Evolutionary conservation across 345 rosid genomes (phyloP).

Genomic region (Fremontodendron californicum): DNA sequence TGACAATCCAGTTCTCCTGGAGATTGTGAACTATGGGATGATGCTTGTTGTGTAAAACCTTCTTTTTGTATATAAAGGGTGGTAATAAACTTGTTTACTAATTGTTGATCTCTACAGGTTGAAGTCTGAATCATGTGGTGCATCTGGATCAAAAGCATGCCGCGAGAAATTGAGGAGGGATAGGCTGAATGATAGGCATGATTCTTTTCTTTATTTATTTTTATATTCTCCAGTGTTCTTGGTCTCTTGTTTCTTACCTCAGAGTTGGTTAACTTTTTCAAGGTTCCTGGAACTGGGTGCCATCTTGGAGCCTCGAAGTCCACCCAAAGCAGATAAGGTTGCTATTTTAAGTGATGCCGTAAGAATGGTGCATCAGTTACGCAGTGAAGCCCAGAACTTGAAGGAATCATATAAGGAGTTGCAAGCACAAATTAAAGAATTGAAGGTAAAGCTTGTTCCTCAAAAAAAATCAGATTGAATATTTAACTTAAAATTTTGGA

Average conservation of each 20-base stretch:
- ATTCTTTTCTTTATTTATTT: neutral
- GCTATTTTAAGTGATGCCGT: conserved; percentile 69
- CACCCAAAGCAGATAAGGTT: conserved; percentile 81
- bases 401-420: no score
- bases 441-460: no score
- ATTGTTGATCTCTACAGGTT: conserved; percentile 26
- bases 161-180: conserved; percentile 92
- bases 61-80: neutral
- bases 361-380: conserved; percentile 67
- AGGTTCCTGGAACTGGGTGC: conserved; percentile 84
- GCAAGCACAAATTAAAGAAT: conserved; percentile 33
- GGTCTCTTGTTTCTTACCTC: neutral
- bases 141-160: conserved; percentile 83
- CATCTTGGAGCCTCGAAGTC: conserved; percentile 76
- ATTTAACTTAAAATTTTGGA: no score
- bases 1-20: neutral
- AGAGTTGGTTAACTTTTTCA: neutral
- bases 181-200: conserved; percentile 84
- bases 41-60: no score
- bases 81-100: neutral
- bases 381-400: conserved; percentile 67
- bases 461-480: no score
- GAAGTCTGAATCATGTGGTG: conserved; percentile 49
- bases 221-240: conserved; percentile 1
- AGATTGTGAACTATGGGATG: neutral